phyloP scores from a whole-genome alignment of 257 asterid genomes.

The Buddleja alternifolia region DNA sequence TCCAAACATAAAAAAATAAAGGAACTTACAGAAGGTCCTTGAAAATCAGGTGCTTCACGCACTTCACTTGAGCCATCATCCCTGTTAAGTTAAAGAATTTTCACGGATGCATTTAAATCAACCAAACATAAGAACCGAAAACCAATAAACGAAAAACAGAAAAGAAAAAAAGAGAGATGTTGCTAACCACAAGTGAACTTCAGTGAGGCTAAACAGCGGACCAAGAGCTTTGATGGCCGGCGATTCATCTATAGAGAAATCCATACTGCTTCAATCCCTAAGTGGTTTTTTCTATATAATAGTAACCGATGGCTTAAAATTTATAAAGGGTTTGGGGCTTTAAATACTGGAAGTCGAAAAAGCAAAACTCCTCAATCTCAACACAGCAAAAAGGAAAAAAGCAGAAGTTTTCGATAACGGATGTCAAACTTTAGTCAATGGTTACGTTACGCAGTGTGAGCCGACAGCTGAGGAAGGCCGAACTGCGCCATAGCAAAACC shows the following conservation, averaged over 20 bases:
- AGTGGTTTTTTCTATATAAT: conserved; percentile 15
- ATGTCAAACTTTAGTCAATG: conserved; percentile 23
- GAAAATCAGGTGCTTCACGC: conserved; percentile 32
- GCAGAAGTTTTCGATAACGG: neutral
- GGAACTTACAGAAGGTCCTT: conserved; percentile 49
- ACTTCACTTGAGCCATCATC: conserved; percentile 45
- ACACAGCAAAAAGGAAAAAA: neutral
- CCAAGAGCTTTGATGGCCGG: conserved; percentile 70
- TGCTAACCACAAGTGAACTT: conserved; percentile 69
- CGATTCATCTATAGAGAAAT: conserved; percentile 40
- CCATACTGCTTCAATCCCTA: conserved; percentile 40
- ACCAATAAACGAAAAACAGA: neutral
- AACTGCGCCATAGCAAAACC: conserved; percentile 1
- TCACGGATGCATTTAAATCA: neutral
- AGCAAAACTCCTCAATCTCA: neutral
- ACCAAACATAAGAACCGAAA: neutral
- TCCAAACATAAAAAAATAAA: conserved; percentile 3
- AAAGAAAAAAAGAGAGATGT: neutral
- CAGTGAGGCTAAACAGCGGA: conserved; percentile 67
- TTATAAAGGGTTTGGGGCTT: conserved; percentile 24
- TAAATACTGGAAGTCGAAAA: conserved; percentile 14
- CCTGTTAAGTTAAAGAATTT: conserved; percentile 49
- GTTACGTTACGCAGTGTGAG: neutral
- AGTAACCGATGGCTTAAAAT: conserved; percentile 13
- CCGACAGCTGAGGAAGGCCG: neutral